Evolutionary conservation across 2,329 filamentous ascomycete species (phyloP).

Genomic region (Ramularia collo-cygni): DNA sequence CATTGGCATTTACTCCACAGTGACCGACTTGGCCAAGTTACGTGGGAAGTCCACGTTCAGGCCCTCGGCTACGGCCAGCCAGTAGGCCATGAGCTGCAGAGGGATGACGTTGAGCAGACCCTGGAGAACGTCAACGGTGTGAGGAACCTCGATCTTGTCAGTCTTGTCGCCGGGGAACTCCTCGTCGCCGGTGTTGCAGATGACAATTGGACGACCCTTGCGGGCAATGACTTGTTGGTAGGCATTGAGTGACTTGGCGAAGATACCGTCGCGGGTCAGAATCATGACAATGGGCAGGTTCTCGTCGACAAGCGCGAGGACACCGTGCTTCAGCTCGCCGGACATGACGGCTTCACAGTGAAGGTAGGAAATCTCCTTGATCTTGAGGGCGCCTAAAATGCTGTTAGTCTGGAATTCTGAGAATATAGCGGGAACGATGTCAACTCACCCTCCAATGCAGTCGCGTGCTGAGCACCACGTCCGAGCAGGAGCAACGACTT

Average conservation of each 20-base stretch:
- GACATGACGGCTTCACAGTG: slow-evolving; percentile 99
- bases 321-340: slow-evolving; percentile 97
- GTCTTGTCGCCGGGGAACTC: slow-evolving; percentile 86
- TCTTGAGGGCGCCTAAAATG: slow-evolving; percentile 73
- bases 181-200: slow-evolving; percentile 84
- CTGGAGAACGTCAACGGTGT: slow-evolving; percentile 91
- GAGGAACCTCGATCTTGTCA: slow-evolving; percentile 95
- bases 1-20: slow-evolving; percentile 88
- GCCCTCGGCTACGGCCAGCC: slow-evolving; percentile 92
- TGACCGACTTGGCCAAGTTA: slow-evolving; percentile 98
- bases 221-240: slow-evolving; percentile 99
- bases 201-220: slow-evolving; percentile 92
- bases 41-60: slow-evolving; percentile 98
- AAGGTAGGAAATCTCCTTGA: slow-evolving; percentile 99
- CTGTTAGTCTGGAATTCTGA: slow-evolving; percentile 18
- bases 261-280: slow-evolving; percentile 88
- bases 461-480: slow-evolving; percentile 93
- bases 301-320: slow-evolving; percentile 93
- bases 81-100: slow-evolving; percentile 96
- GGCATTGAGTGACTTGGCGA: slow-evolving; percentile 98
- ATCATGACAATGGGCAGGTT: slow-evolving; percentile 99
- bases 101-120: slow-evolving; percentile 97
- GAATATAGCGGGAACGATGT: neutral
- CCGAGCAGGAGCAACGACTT: slow-evolving; percentile 91
- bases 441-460: slow-evolving; percentile 72